phyloP scores from a whole-genome alignment of 305 asterid species.

The Solanum hybrid region DNA sequence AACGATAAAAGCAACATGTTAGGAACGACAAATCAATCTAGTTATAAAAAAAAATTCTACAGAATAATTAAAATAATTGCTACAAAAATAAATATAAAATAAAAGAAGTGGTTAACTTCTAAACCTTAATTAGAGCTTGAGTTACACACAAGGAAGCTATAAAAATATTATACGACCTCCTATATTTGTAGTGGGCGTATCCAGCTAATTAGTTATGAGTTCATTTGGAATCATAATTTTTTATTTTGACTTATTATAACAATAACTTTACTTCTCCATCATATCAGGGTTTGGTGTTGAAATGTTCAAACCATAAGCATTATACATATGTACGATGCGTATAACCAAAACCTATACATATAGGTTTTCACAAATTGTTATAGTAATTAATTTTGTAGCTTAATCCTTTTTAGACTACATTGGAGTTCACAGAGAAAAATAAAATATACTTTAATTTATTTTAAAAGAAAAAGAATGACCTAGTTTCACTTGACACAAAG shows the following conservation, averaged over 20 bases:
- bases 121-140: background rate
- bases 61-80: background rate
- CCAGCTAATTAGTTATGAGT: background rate
- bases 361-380: background rate
- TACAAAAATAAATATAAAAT: background rate
- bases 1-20: background rate
- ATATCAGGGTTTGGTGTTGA: background rate
- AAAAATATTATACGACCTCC: background rate
- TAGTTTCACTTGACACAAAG: background rate
- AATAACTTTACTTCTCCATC: background rate
- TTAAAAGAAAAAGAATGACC: no score
- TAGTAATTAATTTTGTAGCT: background rate
- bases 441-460: background rate
- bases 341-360: background rate
- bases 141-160: background rate
- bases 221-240: background rate
- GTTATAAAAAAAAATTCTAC: background rate
- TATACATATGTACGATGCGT: background rate
- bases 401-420: background rate
- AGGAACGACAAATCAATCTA: background rate
- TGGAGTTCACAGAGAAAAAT: background rate
- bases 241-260: background rate
- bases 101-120: background rate
- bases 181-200: background rate
- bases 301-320: background rate